These are phyloP conservation scores for Cardiospermum halicacabum DNA, from an alignment of 345 rosid species.

Conservation along the genomic window DNA sequence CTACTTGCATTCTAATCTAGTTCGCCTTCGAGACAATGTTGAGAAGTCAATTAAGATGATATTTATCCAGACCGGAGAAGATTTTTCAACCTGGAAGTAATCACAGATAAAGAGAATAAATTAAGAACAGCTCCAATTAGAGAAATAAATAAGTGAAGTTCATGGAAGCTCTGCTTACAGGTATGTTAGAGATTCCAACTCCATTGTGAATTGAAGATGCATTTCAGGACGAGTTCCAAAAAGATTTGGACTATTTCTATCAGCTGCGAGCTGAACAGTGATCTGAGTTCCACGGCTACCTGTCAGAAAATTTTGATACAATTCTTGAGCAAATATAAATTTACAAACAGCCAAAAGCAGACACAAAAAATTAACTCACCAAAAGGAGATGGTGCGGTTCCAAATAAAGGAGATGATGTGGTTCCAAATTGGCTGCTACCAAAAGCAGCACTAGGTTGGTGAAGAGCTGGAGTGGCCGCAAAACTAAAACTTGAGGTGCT, in stretches of 20 bases:
- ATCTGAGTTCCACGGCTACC: slow-evolving; percentile 35
- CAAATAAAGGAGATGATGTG: too few species aligned
- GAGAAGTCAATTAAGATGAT: slow-evolving; percentile 74
- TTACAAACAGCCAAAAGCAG: too few species aligned
- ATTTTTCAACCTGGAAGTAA: slow-evolving; percentile 64
- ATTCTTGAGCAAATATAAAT: slow-evolving; percentile 7
- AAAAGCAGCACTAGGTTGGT: too few species aligned
- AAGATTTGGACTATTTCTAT: slow-evolving; percentile 72
- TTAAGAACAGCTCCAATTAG: background rate
- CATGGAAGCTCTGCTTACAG: slow-evolving; percentile 41
- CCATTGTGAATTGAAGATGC: slow-evolving; percentile 78
- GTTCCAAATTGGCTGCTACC: too few species aligned
- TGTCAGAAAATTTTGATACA: slow-evolving; percentile 6
- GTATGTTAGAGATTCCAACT: slow-evolving; percentile 86
- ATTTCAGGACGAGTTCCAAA: slow-evolving; percentile 86
- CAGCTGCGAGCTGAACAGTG: slow-evolving; percentile 44
- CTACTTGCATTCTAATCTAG: slow-evolving; percentile 59
- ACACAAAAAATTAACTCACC: slow-evolving; percentile 24
- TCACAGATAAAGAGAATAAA: background rate
- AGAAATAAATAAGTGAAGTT: slow-evolving; percentile 9
- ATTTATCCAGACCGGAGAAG: slow-evolving; percentile 67
- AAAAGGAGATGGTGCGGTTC: too few species aligned
- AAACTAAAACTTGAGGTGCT: too few species aligned
- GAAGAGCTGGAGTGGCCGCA: too few species aligned
- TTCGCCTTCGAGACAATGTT: slow-evolving; percentile 78